phyloP scores from a whole-genome alignment of 345 rosid species.

The Kandelia obovata region DNA sequence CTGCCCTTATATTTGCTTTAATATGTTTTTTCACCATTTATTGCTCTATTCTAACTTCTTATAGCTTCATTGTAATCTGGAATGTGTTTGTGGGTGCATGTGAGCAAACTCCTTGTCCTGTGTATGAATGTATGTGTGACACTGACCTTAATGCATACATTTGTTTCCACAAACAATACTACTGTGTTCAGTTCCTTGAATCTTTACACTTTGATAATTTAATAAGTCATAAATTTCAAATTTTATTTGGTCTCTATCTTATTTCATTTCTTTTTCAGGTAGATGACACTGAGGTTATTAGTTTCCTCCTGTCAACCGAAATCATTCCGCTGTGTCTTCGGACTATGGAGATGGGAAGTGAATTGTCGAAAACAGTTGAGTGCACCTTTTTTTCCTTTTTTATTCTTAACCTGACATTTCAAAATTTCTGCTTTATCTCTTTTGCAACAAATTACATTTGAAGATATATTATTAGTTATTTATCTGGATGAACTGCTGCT shows the following conservation, averaged over 20 bases:
- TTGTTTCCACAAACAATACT: neutral
- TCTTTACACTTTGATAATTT: neutral
- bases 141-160: no score
- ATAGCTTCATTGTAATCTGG: no score
- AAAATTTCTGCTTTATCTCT: neutral
- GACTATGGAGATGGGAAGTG: constrained; percentile 99
- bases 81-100: no score
- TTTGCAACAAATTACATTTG: neutral
- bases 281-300: constrained; percentile 94
- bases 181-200: neutral
- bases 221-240: no score
- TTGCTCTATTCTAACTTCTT: no score
- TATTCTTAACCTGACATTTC: neutral
- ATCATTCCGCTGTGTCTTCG: constrained; percentile 91
- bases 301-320: constrained; percentile 95
- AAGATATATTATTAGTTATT: neutral
- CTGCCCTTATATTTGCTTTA: neutral
- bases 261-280: constrained; percentile 44
- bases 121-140: no score
- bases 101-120: no score
- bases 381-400: constrained; percentile 15
- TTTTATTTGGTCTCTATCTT: neutral
- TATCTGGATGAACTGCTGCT: no score
- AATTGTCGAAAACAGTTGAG: constrained; percentile 93
- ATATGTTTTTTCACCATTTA: neutral